A percentile compares a stretch with the other conserved stretches of the same genome.
Conservation (phyloP, 2,329 filamentous ascomycete genomes). For the Lanzia echinophila region DNA sequence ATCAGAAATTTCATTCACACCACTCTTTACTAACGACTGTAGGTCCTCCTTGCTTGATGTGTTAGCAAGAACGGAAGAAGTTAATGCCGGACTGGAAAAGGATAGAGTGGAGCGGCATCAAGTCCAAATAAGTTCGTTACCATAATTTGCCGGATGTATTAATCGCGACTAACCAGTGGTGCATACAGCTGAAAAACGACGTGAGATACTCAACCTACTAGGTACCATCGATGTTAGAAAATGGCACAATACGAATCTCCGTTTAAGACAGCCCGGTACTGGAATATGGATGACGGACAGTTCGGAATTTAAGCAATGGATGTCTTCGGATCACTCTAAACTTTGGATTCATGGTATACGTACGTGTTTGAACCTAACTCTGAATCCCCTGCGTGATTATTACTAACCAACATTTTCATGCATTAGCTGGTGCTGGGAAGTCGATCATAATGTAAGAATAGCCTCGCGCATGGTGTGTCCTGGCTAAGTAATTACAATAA, state of each 20-base stretch:
- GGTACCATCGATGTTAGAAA: constrained; percentile 6
- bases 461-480: background rate
- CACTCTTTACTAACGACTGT: background rate
- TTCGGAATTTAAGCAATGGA: constrained; percentile 13
- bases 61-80: background rate
- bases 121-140: background rate
- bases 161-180: too few species aligned
- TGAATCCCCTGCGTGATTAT: background rate
- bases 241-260: constrained; percentile 11
- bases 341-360: constrained; percentile 20
- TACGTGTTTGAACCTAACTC: background rate
- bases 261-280: constrained; percentile 15
- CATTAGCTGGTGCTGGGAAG: constrained; percentile 18
- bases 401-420: background rate
- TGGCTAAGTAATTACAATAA: too few species aligned
- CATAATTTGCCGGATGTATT: too few species aligned
- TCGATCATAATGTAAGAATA: constrained; percentile 13
- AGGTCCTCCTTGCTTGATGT: constrained; percentile 1
- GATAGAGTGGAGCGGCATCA: background rate
- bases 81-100: background rate
- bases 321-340: constrained; percentile 1
- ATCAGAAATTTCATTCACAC: background rate
- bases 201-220: constrained; percentile 8
- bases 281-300: constrained; percentile 20
- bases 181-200: constrained; percentile 1